These are phyloP conservation scores for Penicillium sp. DNA, from an alignment of 2,329 filamentous ascomycete species.

Conservation along the genomic window DNA sequence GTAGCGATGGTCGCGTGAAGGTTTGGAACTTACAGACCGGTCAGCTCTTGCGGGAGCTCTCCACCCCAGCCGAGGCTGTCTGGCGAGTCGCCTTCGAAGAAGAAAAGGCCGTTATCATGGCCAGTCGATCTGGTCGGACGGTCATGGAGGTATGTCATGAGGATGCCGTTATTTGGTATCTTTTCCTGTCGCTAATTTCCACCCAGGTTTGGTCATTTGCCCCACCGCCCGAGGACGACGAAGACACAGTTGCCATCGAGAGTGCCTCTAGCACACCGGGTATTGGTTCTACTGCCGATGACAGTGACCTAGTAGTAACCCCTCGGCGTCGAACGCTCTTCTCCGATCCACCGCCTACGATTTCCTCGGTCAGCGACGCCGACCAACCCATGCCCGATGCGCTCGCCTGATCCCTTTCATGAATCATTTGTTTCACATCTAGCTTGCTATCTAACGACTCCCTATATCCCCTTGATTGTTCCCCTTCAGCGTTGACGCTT, in stretches of 20 bases:
- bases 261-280: constrained; percentile 36
- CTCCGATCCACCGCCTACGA: constrained; percentile 33
- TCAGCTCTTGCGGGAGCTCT: constrained; percentile 83
- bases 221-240: constrained; percentile 56
- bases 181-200: constrained; percentile 18
- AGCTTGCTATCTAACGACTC: constrained; percentile 21
- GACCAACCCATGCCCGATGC: constrained; percentile 39
- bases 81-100: constrained; percentile 98
- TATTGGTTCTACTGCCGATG: constrained; percentile 19
- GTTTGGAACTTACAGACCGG: constrained; percentile 96
- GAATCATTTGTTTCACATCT: constrained; percentile 13
- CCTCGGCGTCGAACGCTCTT: constrained; percentile 26
- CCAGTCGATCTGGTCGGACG: constrained; percentile 76
- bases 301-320: constrained; percentile 13
- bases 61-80: constrained; percentile 86
- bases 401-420: constrained; percentile 19
- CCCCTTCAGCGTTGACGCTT: constrained; percentile 10
- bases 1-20: constrained; percentile 95
- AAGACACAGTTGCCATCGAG: constrained; percentile 29
- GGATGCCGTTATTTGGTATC: neutral
- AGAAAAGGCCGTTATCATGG: constrained; percentile 96
- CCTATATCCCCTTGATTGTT: constrained; percentile 17
- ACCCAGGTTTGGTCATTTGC: constrained; percentile 89
- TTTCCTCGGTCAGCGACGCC: constrained; percentile 25
- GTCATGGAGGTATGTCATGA: constrained; percentile 84